Base-by-base conservation (phyloP, 2,329 filamentous ascomycete genomes). In the Calonectria pseudoturangicola region DNA sequence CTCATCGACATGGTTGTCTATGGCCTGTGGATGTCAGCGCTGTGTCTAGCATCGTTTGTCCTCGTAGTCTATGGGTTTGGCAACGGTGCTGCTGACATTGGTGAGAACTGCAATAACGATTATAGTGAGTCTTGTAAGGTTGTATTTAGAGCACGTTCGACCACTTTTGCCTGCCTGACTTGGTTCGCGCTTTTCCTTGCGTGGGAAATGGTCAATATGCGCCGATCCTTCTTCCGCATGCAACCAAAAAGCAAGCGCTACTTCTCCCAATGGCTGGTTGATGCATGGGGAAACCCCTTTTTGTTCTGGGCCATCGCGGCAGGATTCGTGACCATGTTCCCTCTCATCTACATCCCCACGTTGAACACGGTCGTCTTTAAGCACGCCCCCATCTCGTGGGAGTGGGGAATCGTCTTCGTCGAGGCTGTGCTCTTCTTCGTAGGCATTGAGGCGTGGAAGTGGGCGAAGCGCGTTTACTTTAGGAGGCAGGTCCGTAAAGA, bases 171-270 rank as follows among this genome's bases (percentile, higher is more conserved):
- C 21, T 93, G 90, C 74, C 85, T 95, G 68, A 94, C 93, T 1
- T 95, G 93, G 93, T 93, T 92, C 71, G 92, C 92, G 0, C 88
- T 94, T 28, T 93, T 95, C 85, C 88, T 94, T 12, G 93, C 93
- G 0, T 95, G 93, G 93, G 92, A 95, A 79, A 93, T 94, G 89
- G 87, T 94, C 72, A 88, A 93, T 74, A 88, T 93, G 85, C 90
- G 93, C 30, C 89, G 92, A 63, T 92, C 89, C 6, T 93, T 95
- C 85, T 95, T 95, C 88, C 88, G 89, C 77, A 93, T 94, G 91
- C 89, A 93, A 76, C 91, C 92, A 6, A 86, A 87, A 67, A 90
- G 89, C 66, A 90, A 89, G 76, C 85, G 83, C 56, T 90, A 91
- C 79, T 89, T 92, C 73, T 92, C 90, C 0, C 90, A 93, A 76